A percentile compares a stretch with the other conserved stretches of the same genome.
Conservation (phyloP, 805 yeast genomes). For the Maudiozyma saulgeensis region DNA sequence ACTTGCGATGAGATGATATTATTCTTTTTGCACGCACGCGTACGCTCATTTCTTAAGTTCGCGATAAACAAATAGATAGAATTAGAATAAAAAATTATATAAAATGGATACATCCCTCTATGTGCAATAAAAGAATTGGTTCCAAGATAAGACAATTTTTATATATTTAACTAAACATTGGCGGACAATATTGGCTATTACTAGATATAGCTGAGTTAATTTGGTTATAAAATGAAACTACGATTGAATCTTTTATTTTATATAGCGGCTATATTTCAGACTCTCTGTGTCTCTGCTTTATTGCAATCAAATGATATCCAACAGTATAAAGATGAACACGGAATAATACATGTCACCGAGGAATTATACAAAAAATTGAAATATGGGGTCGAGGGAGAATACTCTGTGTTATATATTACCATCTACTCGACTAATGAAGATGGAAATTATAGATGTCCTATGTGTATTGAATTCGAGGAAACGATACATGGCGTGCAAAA, state of each 20-base stretch:
- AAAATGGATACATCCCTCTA: too few species aligned
- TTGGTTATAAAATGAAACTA: not conserved
- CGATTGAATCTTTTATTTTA: not conserved
- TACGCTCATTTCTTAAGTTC: too few species aligned
- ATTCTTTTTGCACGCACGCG: too few species aligned
- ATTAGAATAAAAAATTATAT: too few species aligned
- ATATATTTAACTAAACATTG: too few species aligned
- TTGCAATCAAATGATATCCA: slow-evolving; percentile 4
- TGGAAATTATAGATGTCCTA: slow-evolving; percentile 30
- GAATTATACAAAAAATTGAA: slow-evolving; percentile 34
- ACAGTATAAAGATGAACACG: slow-evolving; percentile 22
- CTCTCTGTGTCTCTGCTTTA: not conserved
- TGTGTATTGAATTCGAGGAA: slow-evolving; percentile 39
- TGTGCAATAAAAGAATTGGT: too few species aligned
- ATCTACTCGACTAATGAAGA: slow-evolving; percentile 34
- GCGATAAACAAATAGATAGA: too few species aligned
- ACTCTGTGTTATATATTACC: slow-evolving; percentile 43
- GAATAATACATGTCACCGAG: slow-evolving; percentile 35
- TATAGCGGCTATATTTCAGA: not conserved
- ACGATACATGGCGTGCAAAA: slow-evolving; percentile 34
- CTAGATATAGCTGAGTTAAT: too few species aligned
- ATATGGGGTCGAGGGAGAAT: slow-evolving; percentile 44
- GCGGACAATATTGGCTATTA: too few species aligned
- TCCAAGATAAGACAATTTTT: too few species aligned
- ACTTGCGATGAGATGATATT: too few species aligned